A percentile compares a stretch with the other conserved stretches of the same genome.
These are phyloP conservation scores for Trichoderma sp. DNA, from an alignment of 2,329 filamentous ascomycete genomes.

Conservation along the genomic window DNA sequence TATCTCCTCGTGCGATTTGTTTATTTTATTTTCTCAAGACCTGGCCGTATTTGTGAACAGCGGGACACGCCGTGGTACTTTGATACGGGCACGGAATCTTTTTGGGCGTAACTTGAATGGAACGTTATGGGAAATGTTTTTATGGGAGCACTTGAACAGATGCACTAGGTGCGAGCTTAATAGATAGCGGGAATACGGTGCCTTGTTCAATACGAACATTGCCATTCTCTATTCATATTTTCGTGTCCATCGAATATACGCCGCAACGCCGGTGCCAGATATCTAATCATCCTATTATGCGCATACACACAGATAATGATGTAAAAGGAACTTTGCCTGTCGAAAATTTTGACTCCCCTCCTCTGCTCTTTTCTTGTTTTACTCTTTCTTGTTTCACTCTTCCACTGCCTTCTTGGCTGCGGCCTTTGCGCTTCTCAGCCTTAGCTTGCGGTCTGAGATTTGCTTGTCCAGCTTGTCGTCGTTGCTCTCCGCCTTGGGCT, in stretches of 20 bases:
- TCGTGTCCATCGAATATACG: constrained; percentile 26
- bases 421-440: constrained; percentile 58
- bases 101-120: background rate
- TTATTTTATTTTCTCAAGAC: background rate
- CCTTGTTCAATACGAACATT: constrained; percentile 1
- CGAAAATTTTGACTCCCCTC: background rate
- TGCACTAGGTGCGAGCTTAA: background rate
- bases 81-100: background rate
- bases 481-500: constrained; percentile 43
- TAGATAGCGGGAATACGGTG: background rate
- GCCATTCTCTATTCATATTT: constrained; percentile 22
- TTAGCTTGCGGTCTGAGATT: constrained; percentile 57
- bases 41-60: background rate
- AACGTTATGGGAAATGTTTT: background rate
- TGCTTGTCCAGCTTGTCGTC: constrained; percentile 55
- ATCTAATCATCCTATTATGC: constrained; percentile 21
- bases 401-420: constrained; percentile 51
- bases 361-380: background rate
- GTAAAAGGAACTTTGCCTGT: background rate
- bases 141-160: background rate
- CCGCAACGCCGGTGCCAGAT: constrained; percentile 34
- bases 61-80: background rate
- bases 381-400: constrained; percentile 28
- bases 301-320: constrained; percentile 17
- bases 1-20: background rate